Conservation (phyloP, 805 yeast genomes). For the Candida michaelii region DNA sequence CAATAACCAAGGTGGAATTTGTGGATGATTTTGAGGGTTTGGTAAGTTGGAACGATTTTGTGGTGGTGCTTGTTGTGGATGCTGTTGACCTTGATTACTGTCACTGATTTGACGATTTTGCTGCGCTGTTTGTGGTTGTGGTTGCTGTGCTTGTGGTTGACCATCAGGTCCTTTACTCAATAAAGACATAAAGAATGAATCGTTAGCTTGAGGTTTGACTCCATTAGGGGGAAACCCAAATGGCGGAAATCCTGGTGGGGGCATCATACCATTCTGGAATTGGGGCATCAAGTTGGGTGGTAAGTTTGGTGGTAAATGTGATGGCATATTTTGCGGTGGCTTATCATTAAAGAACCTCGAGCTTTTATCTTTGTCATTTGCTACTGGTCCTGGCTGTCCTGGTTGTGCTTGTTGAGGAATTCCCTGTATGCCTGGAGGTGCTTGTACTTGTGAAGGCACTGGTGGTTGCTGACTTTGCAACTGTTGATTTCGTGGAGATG, state of each 20-base stretch:
- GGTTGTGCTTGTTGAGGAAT: neutral
- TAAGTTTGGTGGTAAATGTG: constrained; percentile 8
- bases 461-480: neutral
- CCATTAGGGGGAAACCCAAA: constrained; percentile 7
- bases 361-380: constrained; percentile 2
- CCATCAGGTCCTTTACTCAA: constrained; percentile 23
- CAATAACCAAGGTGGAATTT: constrained; percentile 8
- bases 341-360: constrained; percentile 17
- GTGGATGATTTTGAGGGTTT: constrained; percentile 3
- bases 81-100: too few species aligned
- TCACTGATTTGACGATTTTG: constrained; percentile 6
- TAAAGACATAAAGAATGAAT: constrained; percentile 48
- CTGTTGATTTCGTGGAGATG: neutral
- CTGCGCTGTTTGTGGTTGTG: neutral
- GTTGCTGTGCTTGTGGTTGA: neutral
- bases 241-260: constrained; percentile 5
- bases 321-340: constrained; percentile 11
- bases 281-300: constrained; percentile 8
- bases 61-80: constrained; percentile 5
- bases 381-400: neutral
- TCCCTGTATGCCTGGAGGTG: neutral
- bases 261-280: constrained; percentile 8
- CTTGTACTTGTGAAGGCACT: neutral
- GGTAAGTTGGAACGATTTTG: constrained; percentile 3
- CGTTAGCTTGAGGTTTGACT: constrained; percentile 24